Evolutionary conservation across 768 basidiomycete genomes (phyloP).

Genomic region (Russula dissimulans): DNA sequence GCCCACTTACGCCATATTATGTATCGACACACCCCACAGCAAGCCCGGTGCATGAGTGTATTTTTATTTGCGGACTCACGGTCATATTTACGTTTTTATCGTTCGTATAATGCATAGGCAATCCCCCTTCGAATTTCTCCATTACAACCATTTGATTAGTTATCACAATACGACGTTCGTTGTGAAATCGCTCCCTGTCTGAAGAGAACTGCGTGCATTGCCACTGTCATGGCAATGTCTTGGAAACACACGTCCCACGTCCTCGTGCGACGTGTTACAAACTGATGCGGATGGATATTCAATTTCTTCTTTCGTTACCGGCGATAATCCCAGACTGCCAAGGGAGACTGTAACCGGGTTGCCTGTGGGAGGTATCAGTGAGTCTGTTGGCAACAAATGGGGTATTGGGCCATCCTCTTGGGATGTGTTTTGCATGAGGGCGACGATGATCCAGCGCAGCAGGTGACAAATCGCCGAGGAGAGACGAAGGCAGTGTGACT

Average conservation of each 20-base stretch:
- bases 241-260: not conserved
- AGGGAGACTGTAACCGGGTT: not conserved
- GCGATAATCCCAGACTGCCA: not conserved
- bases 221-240: not conserved
- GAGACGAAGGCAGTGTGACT: slow-evolving; percentile 1
- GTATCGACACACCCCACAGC: slow-evolving; percentile 10
- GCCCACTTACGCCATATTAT: slow-evolving; percentile 13
- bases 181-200: slow-evolving; percentile 1
- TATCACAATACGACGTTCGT: slow-evolving; percentile 7
- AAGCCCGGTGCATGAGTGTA: slow-evolving; percentile 13
- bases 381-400: slow-evolving; percentile 3
- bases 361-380: not conserved
- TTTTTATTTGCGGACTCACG: slow-evolving; percentile 16
- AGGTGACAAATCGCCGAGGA: slow-evolving; percentile 1
- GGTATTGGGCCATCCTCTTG: not conserved
- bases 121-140: slow-evolving; percentile 10
- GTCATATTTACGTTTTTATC: slow-evolving; percentile 10
- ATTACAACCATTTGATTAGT: not conserved
- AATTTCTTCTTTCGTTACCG: not conserved
- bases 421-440: slow-evolving; percentile 11
- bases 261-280: not conserved
- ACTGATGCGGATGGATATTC: not conserved
- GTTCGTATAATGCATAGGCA: slow-evolving; percentile 16
- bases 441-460: slow-evolving; percentile 14
- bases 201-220: not conserved